Percentiles rank a stretch among this genome's conserved stretches.
phyloP scores from a whole-genome alignment of 176 grass and related monocot genomes.

The Hordeum marinum region DNA sequence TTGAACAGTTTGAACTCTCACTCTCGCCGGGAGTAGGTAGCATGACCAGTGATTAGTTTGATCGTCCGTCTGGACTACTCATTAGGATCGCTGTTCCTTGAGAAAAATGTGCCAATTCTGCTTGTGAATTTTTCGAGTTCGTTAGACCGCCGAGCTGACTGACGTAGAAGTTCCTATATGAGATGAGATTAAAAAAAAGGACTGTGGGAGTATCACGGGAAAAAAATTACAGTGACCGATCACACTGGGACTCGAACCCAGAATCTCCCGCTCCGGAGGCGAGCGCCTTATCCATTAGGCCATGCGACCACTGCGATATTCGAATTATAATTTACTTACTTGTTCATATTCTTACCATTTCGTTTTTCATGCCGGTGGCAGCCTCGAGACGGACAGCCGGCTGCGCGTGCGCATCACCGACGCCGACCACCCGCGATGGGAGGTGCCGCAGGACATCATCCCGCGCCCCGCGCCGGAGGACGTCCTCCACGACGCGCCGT shows the following conservation, averaged over 20 bases:
- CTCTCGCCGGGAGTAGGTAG: no score
- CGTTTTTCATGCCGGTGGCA: neutral
- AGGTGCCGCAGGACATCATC: constrained; percentile 64
- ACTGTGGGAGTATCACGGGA: no score
- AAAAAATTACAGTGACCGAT: neutral
- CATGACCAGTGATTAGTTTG: no score
- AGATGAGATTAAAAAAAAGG: no score
- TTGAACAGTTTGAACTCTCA: no score
- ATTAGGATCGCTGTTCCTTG: no score
- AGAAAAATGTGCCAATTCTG: no score
- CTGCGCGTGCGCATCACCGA: constrained; percentile 87
- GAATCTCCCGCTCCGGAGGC: constrained; percentile 47
- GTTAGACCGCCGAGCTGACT: no score
- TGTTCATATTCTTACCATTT: neutral
- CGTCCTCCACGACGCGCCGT: neutral
- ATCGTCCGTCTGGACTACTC: no score
- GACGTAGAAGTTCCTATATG: no score
- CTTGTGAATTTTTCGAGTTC: no score
- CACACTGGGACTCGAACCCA: constrained; percentile 20
- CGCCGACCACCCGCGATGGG: constrained; percentile 60
- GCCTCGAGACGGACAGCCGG: constrained; percentile 62
- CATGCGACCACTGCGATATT: constrained; percentile 7
- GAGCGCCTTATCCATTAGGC: constrained; percentile 98
- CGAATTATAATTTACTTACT: neutral
- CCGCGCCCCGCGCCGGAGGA: constrained; percentile 24